Conservation (phyloP, 148 eudicot genomes). For the Salicornia ramosissima region DNA sequence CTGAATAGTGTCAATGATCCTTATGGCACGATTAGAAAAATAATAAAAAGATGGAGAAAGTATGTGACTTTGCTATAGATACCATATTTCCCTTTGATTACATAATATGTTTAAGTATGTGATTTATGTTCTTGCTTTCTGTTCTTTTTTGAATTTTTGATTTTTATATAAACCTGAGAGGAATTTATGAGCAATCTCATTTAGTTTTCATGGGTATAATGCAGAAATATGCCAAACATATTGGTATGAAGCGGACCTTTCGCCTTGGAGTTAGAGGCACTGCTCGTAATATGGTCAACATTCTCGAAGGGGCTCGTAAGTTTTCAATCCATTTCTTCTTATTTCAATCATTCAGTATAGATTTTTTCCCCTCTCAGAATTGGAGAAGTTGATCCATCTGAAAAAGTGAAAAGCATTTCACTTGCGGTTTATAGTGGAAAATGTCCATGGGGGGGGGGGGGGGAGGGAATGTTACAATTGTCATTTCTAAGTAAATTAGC, state of each 20-base stretch:
- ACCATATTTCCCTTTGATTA: background rate
- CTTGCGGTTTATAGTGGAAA: no score
- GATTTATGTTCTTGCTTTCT: background rate
- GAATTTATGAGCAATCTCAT: constrained; percentile 13
- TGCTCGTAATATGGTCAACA: constrained; percentile 89
- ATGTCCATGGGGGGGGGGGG: no score
- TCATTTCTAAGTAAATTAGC: background rate
- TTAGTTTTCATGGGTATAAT: constrained; percentile 17
- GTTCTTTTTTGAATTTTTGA: background rate
- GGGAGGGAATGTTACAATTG: background rate
- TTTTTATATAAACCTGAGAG: no score
- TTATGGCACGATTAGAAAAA: no score
- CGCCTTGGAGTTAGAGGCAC: constrained; percentile 96
- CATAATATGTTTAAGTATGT: background rate
- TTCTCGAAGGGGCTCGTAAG: constrained; percentile 86
- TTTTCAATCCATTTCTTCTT: background rate
- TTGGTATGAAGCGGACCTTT: constrained; percentile 88
- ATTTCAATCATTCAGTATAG: background rate
- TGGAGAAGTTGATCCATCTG: background rate
- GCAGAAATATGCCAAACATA: constrained; percentile 91
- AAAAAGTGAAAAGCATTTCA: background rate
- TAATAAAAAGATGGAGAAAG: no score
- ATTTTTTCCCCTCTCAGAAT: background rate
- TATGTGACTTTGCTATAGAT: background rate
- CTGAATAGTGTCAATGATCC: no score